A percentile compares a stretch with the other conserved stretches of the same genome.
Evolutionary conservation across 2,329 filamentous ascomycete genomes (phyloP).

Genomic region (Botrytis cinerea): DNA sequence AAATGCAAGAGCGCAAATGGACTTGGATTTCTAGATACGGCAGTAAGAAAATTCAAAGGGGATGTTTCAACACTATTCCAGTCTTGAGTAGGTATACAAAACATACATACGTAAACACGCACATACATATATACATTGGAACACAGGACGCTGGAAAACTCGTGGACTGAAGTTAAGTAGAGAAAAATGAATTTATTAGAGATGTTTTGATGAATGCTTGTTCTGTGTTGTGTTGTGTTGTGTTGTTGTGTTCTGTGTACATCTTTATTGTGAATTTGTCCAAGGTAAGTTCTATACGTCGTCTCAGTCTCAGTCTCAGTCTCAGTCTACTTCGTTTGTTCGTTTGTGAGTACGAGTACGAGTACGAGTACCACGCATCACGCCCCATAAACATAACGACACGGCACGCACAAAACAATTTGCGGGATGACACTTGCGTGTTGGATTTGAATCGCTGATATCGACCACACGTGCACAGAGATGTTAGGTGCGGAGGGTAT

Average conservation of each 20-base stretch:
- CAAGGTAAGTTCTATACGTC: background rate
- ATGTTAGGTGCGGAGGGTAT: rapidly evolving
- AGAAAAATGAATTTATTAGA: background rate
- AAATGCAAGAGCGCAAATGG: background rate
- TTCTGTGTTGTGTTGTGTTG: background rate
- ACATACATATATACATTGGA: background rate
- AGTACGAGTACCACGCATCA: background rate
- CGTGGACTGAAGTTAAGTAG: background rate
- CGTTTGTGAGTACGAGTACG: background rate
- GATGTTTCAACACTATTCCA: background rate
- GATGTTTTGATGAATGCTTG: background rate
- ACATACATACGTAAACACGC: background rate
- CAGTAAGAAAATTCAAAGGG: background rate
- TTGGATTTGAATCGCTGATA: background rate
- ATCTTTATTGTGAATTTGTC: background rate
- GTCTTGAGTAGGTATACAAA: background rate
- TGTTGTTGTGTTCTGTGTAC: too few species aligned
- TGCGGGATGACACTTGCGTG: background rate
- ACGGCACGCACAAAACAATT: background rate
- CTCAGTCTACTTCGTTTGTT: background rate
- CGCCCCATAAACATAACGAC: background rate
- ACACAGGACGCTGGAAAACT: too few species aligned
- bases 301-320: background rate
- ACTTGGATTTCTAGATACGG: background rate
- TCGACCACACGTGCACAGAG: background rate